Evolutionary conservation across 805 yeast species (phyloP).

Genomic region (Vanderwaltozyma yarrowii): DNA sequence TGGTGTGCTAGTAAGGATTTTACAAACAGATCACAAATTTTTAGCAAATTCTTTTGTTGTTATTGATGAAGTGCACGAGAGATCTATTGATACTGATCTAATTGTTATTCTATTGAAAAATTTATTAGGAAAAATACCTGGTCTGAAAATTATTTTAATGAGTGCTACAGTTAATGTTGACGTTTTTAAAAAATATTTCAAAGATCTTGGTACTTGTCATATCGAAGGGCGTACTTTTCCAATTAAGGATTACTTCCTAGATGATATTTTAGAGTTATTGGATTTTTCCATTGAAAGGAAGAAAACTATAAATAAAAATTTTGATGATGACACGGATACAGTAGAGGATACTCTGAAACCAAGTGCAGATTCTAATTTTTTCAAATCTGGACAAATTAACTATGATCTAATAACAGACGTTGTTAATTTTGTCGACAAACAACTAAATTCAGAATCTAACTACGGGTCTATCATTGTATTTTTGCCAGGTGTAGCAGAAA

Average conservation of each 20-base stretch:
- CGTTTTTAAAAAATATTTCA: constrained; percentile 59
- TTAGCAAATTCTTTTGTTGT: constrained; percentile 55
- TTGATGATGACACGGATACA: constrained; percentile 12
- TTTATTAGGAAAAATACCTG: constrained; percentile 36
- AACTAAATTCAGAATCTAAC: constrained; percentile 32
- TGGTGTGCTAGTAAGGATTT: constrained; percentile 80
- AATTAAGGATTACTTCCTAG: constrained; percentile 65
- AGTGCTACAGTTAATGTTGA: constrained; percentile 82
- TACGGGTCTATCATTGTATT: constrained; percentile 75
- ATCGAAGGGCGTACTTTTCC: constrained; percentile 94
- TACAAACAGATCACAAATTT: constrained; percentile 42
- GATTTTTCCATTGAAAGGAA: constrained; percentile 42
- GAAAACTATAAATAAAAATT: constrained; percentile 9
- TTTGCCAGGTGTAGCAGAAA: constrained; percentile 87
- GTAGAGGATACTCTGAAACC: constrained; percentile 41
- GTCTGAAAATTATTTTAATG: constrained; percentile 70
- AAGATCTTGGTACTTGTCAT: constrained; percentile 53
- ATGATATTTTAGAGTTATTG: constrained; percentile 46
- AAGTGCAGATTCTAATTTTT: constrained; percentile 54
- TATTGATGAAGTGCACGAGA: constrained; percentile 94
- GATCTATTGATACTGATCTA: constrained; percentile 86
- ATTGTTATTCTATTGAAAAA: constrained; percentile 66
- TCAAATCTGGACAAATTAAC: constrained; percentile 58
- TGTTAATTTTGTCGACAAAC: constrained; percentile 42
- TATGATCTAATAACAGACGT: constrained; percentile 58